Evolutionary conservation across 192 early-diverging fungal genomes (phyloP), one percentile per base, ranked within the genome.

Genomic region (Backusella westeae): DNA sequence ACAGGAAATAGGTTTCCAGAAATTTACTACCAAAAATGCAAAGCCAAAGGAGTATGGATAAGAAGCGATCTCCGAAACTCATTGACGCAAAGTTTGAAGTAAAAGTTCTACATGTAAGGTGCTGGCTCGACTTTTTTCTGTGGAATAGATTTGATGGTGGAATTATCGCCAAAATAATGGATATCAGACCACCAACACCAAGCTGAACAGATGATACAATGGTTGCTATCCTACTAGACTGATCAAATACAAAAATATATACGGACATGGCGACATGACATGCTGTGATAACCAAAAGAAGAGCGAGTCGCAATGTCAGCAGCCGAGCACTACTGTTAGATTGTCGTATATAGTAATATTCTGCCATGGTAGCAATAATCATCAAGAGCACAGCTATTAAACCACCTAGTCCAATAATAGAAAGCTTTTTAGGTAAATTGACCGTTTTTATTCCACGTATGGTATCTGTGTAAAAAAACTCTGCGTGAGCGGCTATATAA

Each of bases 1-100:
- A 73, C 82, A 90, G 90, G 80, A 91, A 87, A 83, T 90, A 90
- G 5, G 90, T 90, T 75, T 91, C 91, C 63, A 93, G 74, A 53
- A 87, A 90, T 79, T 93, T 93, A 84, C 87, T 85, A 71, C 82
- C 56, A 75, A 93, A 91, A 14, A 93, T 86, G 39, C 84, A 81
- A 23, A 85, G 71, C 91, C 91, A 93, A 73, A 92, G 71, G 42
- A 76, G 76, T 38, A 91, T 79, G 35, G 90, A 91, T 35, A 89
- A 74, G 4, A 81, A 81, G 36, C 89, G 86, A 23, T 91, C 89
- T 9, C 81, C 84, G 41, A 82, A 77, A 68, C 78, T 81, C 42
- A 92, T 79, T n/a, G 84, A 80, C 23, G 89, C 81, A 79, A 91
- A 92, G 78, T 89, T 88, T 14, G 86, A 85, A 5, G 90, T 88